Base-by-base conservation (phyloP, 139 green algal species). In the Eudorina sp. region DNA sequence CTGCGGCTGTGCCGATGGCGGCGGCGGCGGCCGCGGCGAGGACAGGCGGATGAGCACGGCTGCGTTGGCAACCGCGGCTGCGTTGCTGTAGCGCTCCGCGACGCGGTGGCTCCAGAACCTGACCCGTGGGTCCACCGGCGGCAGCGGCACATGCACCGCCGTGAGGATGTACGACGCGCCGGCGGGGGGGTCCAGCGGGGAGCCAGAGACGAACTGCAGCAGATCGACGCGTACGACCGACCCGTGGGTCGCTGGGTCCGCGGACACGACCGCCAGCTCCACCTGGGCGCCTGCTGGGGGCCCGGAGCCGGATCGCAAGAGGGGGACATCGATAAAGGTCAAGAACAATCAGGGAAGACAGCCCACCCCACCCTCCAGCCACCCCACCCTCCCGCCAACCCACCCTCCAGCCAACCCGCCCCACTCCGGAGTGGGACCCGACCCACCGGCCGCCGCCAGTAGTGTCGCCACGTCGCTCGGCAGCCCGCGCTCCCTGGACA, bases 391-490 rank as follows among this genome's bases (percentile, higher is more conserved):
- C 64, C 64, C 23, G n/a, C 6, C 64, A 53, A 13, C 69, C 69
- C 69, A 14, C 38, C 38, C 69, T 16, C n/a, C 64, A 45, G n/a
- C n/a, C 29, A 36, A 4, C 38, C 4, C 36, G 38, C 36, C 36
- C 36, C 68, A 36, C 13, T 70, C 83, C 55, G 53, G 29, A 83
- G 43, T 4, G 76, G 11, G 31, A 45, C 46, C 62, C 58, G 1
- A 6, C 66, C 11, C 90, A 86, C 93, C 91, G 64, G 90, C 89
- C 9, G 88, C 95, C 34, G 90, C 77, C 82, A 97, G 83, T 7
- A 94, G 40, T 0, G 94, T 93, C 6, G 90, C 86, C 48, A 95
- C 43, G 45, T 97, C 95, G 27, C 89, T 94, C 62, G 95, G 91
- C 81, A 97, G 90, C 3, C 25, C 53, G 8, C 55, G 36, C 21